Conservation (phyloP, 192 early-diverging fungal genomes). For the Entomortierella beljakovae region DNA sequence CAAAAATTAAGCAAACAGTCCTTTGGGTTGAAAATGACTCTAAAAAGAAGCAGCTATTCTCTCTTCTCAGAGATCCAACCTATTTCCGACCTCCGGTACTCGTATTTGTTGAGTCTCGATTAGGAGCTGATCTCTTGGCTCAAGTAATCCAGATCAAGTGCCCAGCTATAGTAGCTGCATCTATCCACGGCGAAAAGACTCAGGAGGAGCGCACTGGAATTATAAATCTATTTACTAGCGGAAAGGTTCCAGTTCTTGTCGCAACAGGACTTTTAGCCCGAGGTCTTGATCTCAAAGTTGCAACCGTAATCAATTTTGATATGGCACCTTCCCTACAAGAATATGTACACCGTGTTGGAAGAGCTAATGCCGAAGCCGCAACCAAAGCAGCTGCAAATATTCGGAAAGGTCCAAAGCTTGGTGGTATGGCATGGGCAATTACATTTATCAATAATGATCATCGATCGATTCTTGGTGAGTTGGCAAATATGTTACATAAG, state of each 20-base stretch:
- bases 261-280: constrained; percentile 65
- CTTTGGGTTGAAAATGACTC: constrained; percentile 67
- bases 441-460: constrained; percentile 71
- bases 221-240: constrained; percentile 43
- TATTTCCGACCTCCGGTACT: constrained; percentile 65
- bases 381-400: constrained; percentile 28
- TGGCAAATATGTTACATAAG: constrained; percentile 57
- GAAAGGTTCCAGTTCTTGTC: constrained; percentile 56
- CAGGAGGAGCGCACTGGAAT: constrained; percentile 57
- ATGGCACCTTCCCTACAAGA: constrained; percentile 68
- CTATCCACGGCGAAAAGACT: constrained; percentile 64
- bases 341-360: constrained; percentile 67
- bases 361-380: constrained; percentile 52
- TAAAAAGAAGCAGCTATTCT: constrained; percentile 66
- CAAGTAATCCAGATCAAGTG: constrained; percentile 57
- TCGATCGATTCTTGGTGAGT: constrained; percentile 54
- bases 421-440: constrained; percentile 62
- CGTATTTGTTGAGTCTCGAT: constrained; percentile 65
- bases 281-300: constrained; percentile 63
- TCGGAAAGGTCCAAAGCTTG: constrained; percentile 34
- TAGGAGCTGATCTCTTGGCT: constrained; percentile 65
- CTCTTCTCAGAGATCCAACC: constrained; percentile 62
- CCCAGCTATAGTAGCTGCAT: constrained; percentile 33
- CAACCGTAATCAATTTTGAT: constrained; percentile 68
- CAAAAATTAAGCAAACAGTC: constrained; percentile 63